Conservation (phyloP, 2,329 filamentous ascomycete genomes). For the Emmonsiellopsis sp. region DNA sequence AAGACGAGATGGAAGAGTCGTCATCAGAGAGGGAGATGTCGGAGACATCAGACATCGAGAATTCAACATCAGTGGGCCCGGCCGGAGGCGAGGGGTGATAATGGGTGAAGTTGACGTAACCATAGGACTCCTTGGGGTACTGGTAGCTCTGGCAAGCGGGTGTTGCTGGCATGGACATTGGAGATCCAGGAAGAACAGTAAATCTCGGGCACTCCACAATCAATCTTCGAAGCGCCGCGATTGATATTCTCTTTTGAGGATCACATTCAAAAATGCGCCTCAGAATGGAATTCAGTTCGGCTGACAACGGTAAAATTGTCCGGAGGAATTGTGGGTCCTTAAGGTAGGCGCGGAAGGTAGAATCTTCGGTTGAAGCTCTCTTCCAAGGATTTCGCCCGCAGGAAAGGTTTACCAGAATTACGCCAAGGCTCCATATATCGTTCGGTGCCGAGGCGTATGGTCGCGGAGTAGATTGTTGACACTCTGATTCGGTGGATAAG, state of each 20-base stretch:
- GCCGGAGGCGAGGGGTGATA: conserved; percentile 27
- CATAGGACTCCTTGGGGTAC: conserved; percentile 23
- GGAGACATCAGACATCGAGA: conserved; percentile 30
- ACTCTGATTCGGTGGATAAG: conserved; percentile 54
- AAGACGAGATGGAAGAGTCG: conserved; percentile 20
- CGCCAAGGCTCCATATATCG: conserved; percentile 96
- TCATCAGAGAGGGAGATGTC: conserved; percentile 31
- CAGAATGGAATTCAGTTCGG: conserved; percentile 81
- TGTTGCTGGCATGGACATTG: conserved; percentile 15
- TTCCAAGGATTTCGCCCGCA: conserved; percentile 99
- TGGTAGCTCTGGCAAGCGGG: conserved; percentile 24
- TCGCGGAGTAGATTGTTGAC: conserved; percentile 65
- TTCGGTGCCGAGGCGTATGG: conserved; percentile 87
- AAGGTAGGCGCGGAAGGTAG: conserved; percentile 85
- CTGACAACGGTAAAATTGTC: conserved; percentile 82
- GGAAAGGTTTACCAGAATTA: conserved; percentile 93
- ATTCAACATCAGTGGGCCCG: conserved; percentile 26
- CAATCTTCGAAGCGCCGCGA: conserved; percentile 66
- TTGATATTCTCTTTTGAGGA: conserved; percentile 70
- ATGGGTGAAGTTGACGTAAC: conserved; percentile 25
- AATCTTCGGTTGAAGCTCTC: conserved; percentile 84
- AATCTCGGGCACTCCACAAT: conserved; percentile 70
- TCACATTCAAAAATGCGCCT: conserved; percentile 79
- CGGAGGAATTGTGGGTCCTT: conserved; percentile 80
- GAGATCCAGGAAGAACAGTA: conserved; percentile 37